Percentiles rank a stretch among this genome's conserved stretches.
Conservation (phyloP, 2,329 filamentous ascomycete species). For the Aspergillus ruber region DNA sequence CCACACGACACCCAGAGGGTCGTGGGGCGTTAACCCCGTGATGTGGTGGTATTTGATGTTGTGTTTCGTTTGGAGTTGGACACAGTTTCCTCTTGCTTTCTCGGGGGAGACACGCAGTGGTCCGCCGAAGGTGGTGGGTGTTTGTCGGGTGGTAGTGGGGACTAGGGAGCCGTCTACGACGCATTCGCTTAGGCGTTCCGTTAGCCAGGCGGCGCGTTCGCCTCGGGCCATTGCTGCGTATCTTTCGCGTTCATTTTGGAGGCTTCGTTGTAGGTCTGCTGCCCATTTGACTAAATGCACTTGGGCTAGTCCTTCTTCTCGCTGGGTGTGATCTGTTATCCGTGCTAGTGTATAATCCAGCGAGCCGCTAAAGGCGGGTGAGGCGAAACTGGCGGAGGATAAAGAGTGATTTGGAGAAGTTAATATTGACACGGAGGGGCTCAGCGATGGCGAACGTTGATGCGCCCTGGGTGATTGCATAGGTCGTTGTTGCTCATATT, state of each 20-base stretch:
- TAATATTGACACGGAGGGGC: conserved; percentile 22
- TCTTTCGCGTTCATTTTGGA: conserved; percentile 64
- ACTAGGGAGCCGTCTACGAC: conserved; percentile 59
- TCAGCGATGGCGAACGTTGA: conserved; percentile 3
- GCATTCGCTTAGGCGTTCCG: conserved; percentile 60
- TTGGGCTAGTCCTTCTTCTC: conserved; percentile 57
- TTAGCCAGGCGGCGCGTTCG: conserved; percentile 64
- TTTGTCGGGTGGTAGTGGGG: conserved; percentile 36
- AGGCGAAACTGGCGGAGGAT: conserved; percentile 22
- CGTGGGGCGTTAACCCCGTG: conserved; percentile 50
- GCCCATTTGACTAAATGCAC: conserved; percentile 79
- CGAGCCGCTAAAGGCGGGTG: conserved; percentile 21
- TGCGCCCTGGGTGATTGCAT: conserved; percentile 13
- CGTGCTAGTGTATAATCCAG: conserved; percentile 56
- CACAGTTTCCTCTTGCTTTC: conserved; percentile 17
- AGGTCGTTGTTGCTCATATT: conserved; percentile 31
- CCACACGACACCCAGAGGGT: conserved; percentile 72
- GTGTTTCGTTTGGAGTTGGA: conserved; percentile 19
- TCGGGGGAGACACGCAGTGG: conserved; percentile 17
- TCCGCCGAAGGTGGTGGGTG: conserved; percentile 22
- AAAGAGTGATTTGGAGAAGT: conserved; percentile 18
- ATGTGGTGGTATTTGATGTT: conserved; percentile 26
- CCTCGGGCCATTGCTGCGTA: conserved; percentile 58
- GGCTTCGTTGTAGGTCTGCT: conserved; percentile 67
- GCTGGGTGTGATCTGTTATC: conserved; percentile 53